Conservation (phyloP, 169 alveolate genomes). For the Besnoitia besnoiti region DNA sequence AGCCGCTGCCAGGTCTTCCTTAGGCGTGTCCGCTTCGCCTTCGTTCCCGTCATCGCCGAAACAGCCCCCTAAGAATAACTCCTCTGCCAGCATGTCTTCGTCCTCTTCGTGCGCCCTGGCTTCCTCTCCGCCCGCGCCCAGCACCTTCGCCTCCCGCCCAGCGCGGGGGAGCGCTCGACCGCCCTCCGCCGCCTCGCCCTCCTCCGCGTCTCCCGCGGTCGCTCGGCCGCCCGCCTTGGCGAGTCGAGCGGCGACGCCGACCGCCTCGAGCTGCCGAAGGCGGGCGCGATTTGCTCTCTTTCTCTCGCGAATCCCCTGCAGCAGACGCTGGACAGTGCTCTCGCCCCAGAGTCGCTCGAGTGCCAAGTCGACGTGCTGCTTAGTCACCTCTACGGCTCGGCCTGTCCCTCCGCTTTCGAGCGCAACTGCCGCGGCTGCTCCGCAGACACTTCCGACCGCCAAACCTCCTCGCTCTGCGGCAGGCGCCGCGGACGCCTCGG, state of each 20-base stretch:
- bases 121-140: neutral
- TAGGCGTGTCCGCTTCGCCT: neutral
- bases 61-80: neutral
- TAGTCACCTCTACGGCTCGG: neutral
- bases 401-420: slow-evolving; percentile 38
- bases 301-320: neutral
- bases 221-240: neutral
- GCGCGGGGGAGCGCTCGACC: neutral
- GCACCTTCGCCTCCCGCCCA: neutral
- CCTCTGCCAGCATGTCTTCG: slow-evolving; percentile 4
- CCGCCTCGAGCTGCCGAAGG: neutral
- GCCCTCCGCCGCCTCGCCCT: neutral
- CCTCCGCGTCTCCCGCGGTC: neutral
- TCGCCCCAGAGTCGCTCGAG: slow-evolving; percentile 38
- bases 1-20: neutral
- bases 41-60: neutral
- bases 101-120: neutral
- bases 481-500: neutral
- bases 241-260: neutral
- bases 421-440: neutral
- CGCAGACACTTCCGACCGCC: neutral
- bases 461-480: too few species aligned
- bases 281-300: neutral
- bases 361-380: neutral
- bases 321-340: neutral